A percentile compares a stretch with the other conserved stretches of the same genome.
phyloP scores from a whole-genome alignment of 1,284 basidiomycete species.

The Fomitopsis palustris region DNA sequence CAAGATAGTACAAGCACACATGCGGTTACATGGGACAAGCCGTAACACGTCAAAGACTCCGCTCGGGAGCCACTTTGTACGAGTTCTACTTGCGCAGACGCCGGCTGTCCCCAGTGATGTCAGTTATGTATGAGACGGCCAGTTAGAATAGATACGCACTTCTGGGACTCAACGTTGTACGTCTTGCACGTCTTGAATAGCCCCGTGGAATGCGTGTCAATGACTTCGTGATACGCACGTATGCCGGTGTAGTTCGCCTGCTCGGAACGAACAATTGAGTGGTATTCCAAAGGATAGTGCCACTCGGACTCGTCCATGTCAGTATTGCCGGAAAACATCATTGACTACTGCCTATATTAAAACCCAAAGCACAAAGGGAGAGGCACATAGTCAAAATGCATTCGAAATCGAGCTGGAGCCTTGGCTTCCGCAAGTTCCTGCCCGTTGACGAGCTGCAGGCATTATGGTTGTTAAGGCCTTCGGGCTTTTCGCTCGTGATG shows the following conservation, averaged over 20 bases:
- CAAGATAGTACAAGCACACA: too few species aligned
- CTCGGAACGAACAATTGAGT: conserved; percentile 23
- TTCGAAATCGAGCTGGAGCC: conserved; percentile 14
- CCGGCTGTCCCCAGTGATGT: too few species aligned
- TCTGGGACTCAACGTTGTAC: not conserved
- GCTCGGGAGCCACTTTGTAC: too few species aligned
- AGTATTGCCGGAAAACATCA: not conserved
- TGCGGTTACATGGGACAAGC: too few species aligned
- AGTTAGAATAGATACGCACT: not conserved
- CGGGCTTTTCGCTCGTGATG: conserved; percentile 18
- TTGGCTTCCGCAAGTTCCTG: not conserved
- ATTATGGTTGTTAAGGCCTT: conserved; percentile 20
- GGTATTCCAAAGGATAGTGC: conserved; percentile 22
- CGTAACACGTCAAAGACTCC: too few species aligned
- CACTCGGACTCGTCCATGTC: conserved; percentile 10
- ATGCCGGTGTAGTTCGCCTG: conserved; percentile 23
- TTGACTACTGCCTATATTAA: not conserved
- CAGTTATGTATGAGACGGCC: too few species aligned
- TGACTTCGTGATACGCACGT: conserved; percentile 16
- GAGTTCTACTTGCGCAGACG: too few species aligned
- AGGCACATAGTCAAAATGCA: not conserved
- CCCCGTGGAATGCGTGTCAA: conserved; percentile 17
- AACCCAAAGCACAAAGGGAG: not conserved
- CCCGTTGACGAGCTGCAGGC: not conserved
- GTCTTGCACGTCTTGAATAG: conserved; percentile 22